Percentiles rank a stretch among this genome's conserved stretches.
Conservation (phyloP, 139 green algal genomes). For the Axilococcus clingmanii region DNA sequence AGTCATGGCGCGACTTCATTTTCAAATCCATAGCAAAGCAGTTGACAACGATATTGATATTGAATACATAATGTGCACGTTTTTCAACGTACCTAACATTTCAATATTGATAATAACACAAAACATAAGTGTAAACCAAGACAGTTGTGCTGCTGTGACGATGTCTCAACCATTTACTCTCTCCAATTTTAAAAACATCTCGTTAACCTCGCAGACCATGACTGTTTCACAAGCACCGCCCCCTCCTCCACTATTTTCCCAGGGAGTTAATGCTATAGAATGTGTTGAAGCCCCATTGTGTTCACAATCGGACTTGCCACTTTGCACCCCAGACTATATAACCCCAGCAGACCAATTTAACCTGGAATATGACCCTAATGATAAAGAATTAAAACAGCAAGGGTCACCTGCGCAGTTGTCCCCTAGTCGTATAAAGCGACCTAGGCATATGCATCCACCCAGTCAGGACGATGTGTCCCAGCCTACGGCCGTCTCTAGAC, state of each 20-base stretch:
- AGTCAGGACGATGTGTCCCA: not conserved
- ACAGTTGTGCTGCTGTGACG: too few relatives aligned
- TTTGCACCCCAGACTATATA: constrained; percentile 45
- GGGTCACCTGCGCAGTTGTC: constrained; percentile 27
- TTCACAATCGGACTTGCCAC: constrained; percentile 1
- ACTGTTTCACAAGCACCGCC: not conserved
- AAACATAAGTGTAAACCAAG: too few relatives aligned
- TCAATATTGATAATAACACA: too few relatives aligned
- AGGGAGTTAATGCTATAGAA: not conserved
- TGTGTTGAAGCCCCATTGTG: not conserved
- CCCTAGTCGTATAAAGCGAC: constrained; percentile 34
- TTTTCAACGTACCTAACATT: too few relatives aligned
- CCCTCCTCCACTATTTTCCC: constrained; percentile 12
- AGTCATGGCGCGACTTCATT: too few relatives aligned
- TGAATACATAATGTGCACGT: too few relatives aligned
- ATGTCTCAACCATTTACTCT: too few relatives aligned
- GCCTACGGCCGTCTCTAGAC: too few relatives aligned
- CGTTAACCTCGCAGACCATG: constrained; percentile 3
- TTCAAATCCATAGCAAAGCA: too few relatives aligned
- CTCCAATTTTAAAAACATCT: constrained; percentile 25
- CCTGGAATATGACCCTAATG: constrained; percentile 2
- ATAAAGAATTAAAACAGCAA: not conserved
- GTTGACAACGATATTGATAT: too few relatives aligned
- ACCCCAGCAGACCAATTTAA: constrained; percentile 41
- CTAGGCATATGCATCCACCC: constrained; percentile 4